Conservation (phyloP, 331 rosid genomes). For the Prunus yedoensis region DNA sequence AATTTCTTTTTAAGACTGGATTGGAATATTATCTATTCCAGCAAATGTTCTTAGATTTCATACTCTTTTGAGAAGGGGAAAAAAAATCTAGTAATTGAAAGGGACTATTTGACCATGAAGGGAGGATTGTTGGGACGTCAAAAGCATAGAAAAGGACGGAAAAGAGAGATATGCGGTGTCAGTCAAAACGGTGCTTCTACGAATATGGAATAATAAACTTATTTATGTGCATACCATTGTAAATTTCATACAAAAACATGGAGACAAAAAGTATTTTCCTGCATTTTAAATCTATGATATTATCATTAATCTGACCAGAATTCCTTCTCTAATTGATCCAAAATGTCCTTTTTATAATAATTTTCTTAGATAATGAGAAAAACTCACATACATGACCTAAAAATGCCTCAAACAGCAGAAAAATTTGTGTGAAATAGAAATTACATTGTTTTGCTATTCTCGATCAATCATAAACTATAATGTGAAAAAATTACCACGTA, state of each 20-base stretch:
- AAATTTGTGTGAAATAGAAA: no score
- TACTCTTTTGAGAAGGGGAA: background rate
- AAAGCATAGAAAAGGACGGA: constrained; percentile 3
- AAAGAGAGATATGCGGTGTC: constrained; percentile 30
- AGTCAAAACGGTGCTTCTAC: constrained; percentile 17
- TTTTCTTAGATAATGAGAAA: no score
- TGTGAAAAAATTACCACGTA: no score
- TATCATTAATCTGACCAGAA: no score
- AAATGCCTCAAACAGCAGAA: no score
- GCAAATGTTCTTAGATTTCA: no score
- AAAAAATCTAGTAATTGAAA: background rate
- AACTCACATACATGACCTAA: no score
- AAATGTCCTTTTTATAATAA: no score
- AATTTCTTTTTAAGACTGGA: background rate
- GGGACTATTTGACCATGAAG: background rate
- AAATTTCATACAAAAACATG: constrained; percentile 12
- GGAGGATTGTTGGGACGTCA: background rate
- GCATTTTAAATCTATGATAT: background rate
- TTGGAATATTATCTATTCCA: no score
- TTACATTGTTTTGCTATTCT: no score
- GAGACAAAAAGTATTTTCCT: background rate
- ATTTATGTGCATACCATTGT: background rate
- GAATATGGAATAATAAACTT: constrained; percentile 3
- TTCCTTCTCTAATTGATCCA: no score
- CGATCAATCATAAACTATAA: no score